phyloP scores from a whole-genome alignment of 495 filamentous ascomycete genomes.

The Cryomyces antarcticus region DNA sequence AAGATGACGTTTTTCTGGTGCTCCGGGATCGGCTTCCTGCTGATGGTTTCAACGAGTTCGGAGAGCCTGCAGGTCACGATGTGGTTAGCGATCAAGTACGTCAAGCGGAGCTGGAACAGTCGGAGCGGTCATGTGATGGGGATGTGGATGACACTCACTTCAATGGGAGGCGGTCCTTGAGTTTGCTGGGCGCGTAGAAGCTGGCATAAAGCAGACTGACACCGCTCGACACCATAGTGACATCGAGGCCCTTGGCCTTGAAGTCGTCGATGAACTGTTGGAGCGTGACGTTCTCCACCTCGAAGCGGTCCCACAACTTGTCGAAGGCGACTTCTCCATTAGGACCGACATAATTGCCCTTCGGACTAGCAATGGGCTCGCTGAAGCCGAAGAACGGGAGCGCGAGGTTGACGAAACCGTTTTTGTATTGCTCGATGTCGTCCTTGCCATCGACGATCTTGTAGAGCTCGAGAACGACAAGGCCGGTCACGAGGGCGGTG shows the following conservation, averaged over 20 bases:
- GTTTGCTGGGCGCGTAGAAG: slow-evolving; percentile 78
- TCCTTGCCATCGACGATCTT: slow-evolving; percentile 92
- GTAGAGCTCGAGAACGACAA: slow-evolving; percentile 84
- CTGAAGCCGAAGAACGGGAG: slow-evolving; percentile 96
- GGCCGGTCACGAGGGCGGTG: slow-evolving; percentile 83
- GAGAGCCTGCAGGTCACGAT: slow-evolving; percentile 36
- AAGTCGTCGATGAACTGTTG: slow-evolving; percentile 69
- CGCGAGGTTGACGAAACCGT: slow-evolving; percentile 93
- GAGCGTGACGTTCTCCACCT: slow-evolving; percentile 70
- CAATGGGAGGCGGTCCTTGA: slow-evolving; percentile 58
- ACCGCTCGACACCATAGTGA: slow-evolving; percentile 88
- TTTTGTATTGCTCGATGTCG: slow-evolving; percentile 95
- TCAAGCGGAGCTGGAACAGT: neutral
- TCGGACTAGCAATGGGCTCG: slow-evolving; percentile 81
- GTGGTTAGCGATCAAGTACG: slow-evolving; percentile 7
- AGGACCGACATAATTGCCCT: slow-evolving; percentile 64
- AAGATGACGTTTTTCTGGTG: slow-evolving; percentile 94
- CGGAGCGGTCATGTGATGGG: neutral
- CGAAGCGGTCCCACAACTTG: slow-evolving; percentile 96
- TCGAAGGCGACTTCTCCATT: slow-evolving; percentile 70
- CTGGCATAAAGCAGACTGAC: slow-evolving; percentile 90
- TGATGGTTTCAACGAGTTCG: slow-evolving; percentile 69
- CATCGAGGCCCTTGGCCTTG: slow-evolving; percentile 52
- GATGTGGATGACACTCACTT: slow-evolving; percentile 29
- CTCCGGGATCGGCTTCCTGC: slow-evolving; percentile 73